A percentile compares a stretch with the other conserved stretches of the same genome.
Evolutionary conservation across 805 yeast species (phyloP).

Genomic region (Yamadazyma sp.): DNA sequence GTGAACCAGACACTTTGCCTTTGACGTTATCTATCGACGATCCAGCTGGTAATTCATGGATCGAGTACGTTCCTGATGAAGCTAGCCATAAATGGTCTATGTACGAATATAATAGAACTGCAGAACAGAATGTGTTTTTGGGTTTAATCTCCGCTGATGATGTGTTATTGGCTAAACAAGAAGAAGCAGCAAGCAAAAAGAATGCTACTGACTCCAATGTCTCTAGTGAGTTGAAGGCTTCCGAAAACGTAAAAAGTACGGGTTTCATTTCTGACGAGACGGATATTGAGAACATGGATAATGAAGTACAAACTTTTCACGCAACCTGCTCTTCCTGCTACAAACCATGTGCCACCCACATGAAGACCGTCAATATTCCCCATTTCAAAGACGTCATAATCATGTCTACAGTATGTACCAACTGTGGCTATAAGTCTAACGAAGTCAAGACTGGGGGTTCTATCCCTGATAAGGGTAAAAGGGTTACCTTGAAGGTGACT

Average conservation of each 20-base stretch:
- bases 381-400: constrained; percentile 96
- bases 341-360: constrained; percentile 82
- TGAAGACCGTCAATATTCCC: constrained; percentile 96
- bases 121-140: constrained; percentile 81
- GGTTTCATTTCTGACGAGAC: constrained; percentile 70
- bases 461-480: constrained; percentile 82
- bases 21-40: constrained; percentile 80
- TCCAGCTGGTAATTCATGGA: constrained; percentile 97
- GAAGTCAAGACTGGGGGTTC: constrained; percentile 99
- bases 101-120: constrained; percentile 76
- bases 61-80: constrained; percentile 84
- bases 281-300: constrained; percentile 79
- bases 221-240: constrained; percentile 22
- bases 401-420: constrained; percentile 91
- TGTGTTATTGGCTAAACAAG: constrained; percentile 46
- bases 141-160: constrained; percentile 77
- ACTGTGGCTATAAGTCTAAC: constrained; percentile 93
- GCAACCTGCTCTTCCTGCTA: constrained; percentile 93
- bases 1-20: constrained; percentile 69
- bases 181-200: constrained; percentile 50
- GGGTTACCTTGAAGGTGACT: constrained; percentile 67
- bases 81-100: constrained; percentile 88
- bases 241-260: constrained; percentile 34
- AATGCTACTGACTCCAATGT: constrained; percentile 37
- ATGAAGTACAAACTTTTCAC: constrained; percentile 89